Evolutionary conservation across 1,139 yeast genomes (phyloP), one percentile per base, ranked within the genome.

Genomic region (Candida tropicalis): DNA sequence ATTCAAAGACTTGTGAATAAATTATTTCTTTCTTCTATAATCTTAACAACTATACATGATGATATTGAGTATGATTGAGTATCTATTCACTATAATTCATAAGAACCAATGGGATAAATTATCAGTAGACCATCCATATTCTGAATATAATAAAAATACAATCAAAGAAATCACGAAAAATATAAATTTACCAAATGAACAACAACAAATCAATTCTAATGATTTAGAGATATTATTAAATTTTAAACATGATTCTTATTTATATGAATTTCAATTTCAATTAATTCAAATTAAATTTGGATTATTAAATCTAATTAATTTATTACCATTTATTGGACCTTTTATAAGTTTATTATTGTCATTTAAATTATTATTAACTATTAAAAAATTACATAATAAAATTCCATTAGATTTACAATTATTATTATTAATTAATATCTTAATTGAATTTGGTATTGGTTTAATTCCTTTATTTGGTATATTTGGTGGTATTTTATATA

Each of bases 381-480:
- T 75, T 3, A 52, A 69, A 24, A 40, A 45, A 15, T 55, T 73
- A 41, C 68, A 68, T 32, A 73, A 69, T 39, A 75, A 76, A 5
- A 64, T 73, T 38, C 79, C 79, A 0, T 54, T 70, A 34, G 77
- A 71, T 47, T 57, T 73, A 40, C 68, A 68, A 39, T 38, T 70
- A 11, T 54, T 65, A 17, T 71, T 71, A 43, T 35, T 72, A 25
- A 45, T 71, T 28, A 73, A 73, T 47, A 65, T 73, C n/a, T 27
- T 57, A 25, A 58, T 73, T 45, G 78, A 73, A 53, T 68, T 73
- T 45, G 50, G 59, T 1, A 65, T 87, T 41, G 90, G 93, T 0
- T 65, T 87, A 54, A 77, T 85, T 35, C 95, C 96, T 1, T 49
- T 87, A 32, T 79, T 87, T 13, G 96, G 96, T 9, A 87, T 80